Percentiles rank a stretch among this genome's conserved stretches.
Evolutionary conservation across 2,329 filamentous ascomycete species (phyloP).

Genomic region (Sporothrix curviconia): DNA sequence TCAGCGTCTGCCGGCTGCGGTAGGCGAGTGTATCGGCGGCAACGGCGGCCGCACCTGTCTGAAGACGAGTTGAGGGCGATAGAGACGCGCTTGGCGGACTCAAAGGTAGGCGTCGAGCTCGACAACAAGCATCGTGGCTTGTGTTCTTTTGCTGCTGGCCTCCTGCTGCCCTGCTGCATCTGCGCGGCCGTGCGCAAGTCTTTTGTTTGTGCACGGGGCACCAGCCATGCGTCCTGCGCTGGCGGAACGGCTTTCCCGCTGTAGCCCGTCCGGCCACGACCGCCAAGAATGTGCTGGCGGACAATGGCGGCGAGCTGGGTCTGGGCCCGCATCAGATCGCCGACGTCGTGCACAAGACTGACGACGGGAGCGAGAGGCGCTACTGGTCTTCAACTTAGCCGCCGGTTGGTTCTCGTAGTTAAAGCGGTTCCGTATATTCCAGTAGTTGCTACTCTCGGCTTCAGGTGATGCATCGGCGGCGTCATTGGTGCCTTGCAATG

Average conservation of each 20-base stretch:
- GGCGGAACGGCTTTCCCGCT: not conserved
- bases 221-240: conserved; percentile 14
- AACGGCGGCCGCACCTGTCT: conserved; percentile 8
- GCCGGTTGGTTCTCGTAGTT: not conserved
- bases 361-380: conserved; percentile 1
- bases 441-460: not conserved
- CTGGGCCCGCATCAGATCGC: conserved; percentile 61
- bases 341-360: conserved; percentile 13
- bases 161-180: not conserved
- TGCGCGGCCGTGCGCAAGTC: conserved; percentile 3
- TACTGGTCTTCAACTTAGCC: conserved; percentile 18
- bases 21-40: conserved; percentile 13
- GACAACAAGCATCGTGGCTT: conserved; percentile 46
- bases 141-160: not conserved
- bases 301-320: conserved; percentile 70
- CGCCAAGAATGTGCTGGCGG: not conserved
- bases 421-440: not conserved
- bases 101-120: conserved; percentile 74
- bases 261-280: not conserved
- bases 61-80: conserved; percentile 9
- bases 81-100: conserved; percentile 42
- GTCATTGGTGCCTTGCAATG: not conserved
- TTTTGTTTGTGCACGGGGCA: conserved; percentile 13
- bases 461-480: not conserved
- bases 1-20: conserved; percentile 8